Conservation (phyloP, 176 grass and related monocot species). For the Hordeum vulgare region MorexV3_pseudomolecules_assembly NC_058522.1:503214193-503214692, state of each 20-base stretch:
- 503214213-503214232: constrained; percentile 28
- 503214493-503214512: constrained; percentile 63
- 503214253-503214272: constrained; percentile 73
- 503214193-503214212: not conserved
- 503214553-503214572: not conserved
- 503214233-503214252: constrained; percentile 91
- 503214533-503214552: constrained; percentile 67
- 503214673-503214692: constrained; percentile 89
- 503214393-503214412: not conserved
- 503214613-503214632: not conserved
- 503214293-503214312: constrained; percentile 91
- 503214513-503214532: constrained; percentile 96
- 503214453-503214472: constrained; percentile 92
- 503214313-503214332: constrained; percentile 72
- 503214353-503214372: constrained; percentile 25
- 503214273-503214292: constrained; percentile 92
- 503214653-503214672: constrained; percentile 71
- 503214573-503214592: constrained; percentile 4
- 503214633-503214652: not conserved
- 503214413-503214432: not conserved
- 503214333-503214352: constrained; percentile 87
- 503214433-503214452: constrained; percentile 18
- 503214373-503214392: constrained; percentile 3
- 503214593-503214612: not conserved
- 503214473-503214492: constrained; percentile 75